Conservation (phyloP, 1,139 yeast genomes). For the Blastobotrys apis region DNA sequence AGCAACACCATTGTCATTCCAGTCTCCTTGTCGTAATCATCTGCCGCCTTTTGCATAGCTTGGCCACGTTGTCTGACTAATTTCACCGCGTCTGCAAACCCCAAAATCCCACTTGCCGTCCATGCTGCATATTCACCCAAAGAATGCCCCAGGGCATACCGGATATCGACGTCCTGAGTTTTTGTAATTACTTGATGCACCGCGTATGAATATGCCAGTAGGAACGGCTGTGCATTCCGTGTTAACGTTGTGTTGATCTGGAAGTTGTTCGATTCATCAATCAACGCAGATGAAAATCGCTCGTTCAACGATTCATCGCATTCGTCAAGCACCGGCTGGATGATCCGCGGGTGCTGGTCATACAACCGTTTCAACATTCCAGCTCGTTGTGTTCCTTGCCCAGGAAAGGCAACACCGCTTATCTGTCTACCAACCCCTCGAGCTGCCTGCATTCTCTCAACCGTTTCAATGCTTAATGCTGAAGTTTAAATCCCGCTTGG, state of each 20-base stretch:
- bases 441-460: too few species aligned
- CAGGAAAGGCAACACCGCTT: constrained; percentile 28
- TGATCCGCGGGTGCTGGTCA: constrained; percentile 23
- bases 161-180: constrained; percentile 2
- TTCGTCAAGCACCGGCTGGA: constrained; percentile 31
- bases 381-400: constrained; percentile 40
- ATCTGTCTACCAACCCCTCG: neutral
- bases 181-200: constrained; percentile 35
- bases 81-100: constrained; percentile 42
- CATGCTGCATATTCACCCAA: constrained; percentile 60
- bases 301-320: constrained; percentile 33
- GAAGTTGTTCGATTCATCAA: constrained; percentile 23
- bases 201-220: constrained; percentile 46
- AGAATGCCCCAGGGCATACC: constrained; percentile 51
- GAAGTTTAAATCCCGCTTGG: too few species aligned
- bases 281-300: constrained; percentile 27
- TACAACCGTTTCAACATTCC: constrained; percentile 34
- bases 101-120: constrained; percentile 43
- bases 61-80: constrained; percentile 50
- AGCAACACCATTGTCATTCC: constrained; percentile 14
- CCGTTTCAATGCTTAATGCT: too few species aligned
- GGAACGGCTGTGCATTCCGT: constrained; percentile 57
- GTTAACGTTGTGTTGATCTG: constrained; percentile 38
- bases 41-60: constrained; percentile 43
- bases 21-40: constrained; percentile 26